phyloP scores from a whole-genome alignment of 352 stramenopile genomes.

The Phytophthora sp. region DNA sequence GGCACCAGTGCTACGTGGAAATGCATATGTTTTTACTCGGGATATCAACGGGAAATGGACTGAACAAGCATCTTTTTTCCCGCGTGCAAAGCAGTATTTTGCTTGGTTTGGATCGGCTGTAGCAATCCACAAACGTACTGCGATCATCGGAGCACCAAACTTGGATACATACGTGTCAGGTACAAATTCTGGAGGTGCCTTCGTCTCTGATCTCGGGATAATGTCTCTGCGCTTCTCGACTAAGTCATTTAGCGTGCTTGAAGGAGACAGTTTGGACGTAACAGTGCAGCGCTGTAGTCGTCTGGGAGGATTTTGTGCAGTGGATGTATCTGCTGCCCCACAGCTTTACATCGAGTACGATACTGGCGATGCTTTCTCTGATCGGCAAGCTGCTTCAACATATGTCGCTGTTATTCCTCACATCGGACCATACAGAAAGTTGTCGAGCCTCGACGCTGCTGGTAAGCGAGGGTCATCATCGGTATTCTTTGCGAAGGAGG shows the following conservation, averaged over 20 bases:
- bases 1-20: conserved; percentile 66
- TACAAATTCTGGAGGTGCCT: conserved; percentile 92
- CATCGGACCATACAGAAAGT: conserved; percentile 65
- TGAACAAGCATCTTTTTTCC: conserved; percentile 93
- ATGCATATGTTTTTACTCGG: conserved; percentile 72
- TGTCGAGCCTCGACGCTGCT: conserved; percentile 66
- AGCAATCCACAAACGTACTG: conserved; percentile 81
- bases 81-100: conserved; percentile 91
- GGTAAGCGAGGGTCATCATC: conserved; percentile 37
- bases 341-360: conserved; percentile 75
- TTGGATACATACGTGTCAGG: conserved; percentile 90
- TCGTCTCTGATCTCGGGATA: conserved; percentile 92
- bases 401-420: conserved; percentile 48
- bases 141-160: conserved; percentile 92
- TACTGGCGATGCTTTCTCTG: conserved; percentile 75
- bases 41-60: conserved; percentile 66
- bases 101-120: conserved; percentile 88
- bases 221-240: conserved; percentile 81
- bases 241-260: conserved; percentile 81
- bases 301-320: conserved; percentile 58
- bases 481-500: conserved; percentile 62
- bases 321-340: conserved; percentile 56
- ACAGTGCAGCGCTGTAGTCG: conserved; percentile 70
- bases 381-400: conserved; percentile 50
- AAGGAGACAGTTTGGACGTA: conserved; percentile 87